Conservation (phyloP, 495 filamentous ascomycete genomes). For the Penicillium cosmopolitanum region DNA sequence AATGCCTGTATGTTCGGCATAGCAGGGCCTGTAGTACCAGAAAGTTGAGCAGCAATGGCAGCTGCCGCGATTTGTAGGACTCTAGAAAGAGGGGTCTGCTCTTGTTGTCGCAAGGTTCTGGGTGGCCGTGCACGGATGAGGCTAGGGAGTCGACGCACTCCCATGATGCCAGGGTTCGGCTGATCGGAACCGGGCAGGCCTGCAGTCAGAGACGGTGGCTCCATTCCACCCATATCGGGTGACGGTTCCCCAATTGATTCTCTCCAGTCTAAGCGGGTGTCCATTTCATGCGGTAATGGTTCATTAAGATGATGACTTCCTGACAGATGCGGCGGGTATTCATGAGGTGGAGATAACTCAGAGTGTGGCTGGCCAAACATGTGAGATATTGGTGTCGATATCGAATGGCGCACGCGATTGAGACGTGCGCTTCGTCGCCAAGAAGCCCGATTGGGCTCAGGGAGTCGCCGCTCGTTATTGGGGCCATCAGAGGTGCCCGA, state of each 20-base stretch:
- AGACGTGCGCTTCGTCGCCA: slow-evolving; percentile 51
- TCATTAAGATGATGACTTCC: slow-evolving; percentile 13
- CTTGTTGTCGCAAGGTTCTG: slow-evolving; percentile 54
- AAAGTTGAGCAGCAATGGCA: slow-evolving; percentile 63
- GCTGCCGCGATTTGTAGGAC: slow-evolving; percentile 63
- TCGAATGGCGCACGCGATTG: slow-evolving; percentile 47
- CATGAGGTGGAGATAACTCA: slow-evolving; percentile 20
- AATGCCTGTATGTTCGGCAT: slow-evolving; percentile 62
- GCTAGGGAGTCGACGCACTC: slow-evolving; percentile 45
- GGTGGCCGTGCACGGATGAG: slow-evolving; percentile 53
- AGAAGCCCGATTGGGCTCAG: slow-evolving; percentile 41
- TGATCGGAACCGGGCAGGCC: slow-evolving; percentile 28
- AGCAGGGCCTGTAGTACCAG: slow-evolving; percentile 55
- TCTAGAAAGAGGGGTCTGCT: slow-evolving; percentile 60
- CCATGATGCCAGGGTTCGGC: slow-evolving; percentile 29
- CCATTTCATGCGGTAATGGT: slow-evolving; percentile 37
- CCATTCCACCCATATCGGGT: slow-evolving; percentile 50
- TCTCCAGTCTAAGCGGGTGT: slow-evolving; percentile 47
- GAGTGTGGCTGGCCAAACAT: slow-evolving; percentile 48
- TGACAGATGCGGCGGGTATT: slow-evolving; percentile 8
- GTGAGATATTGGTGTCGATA: slow-evolving; percentile 49
- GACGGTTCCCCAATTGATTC: slow-evolving; percentile 38
- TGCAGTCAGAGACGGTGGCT: slow-evolving; percentile 32
- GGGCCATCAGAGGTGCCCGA: slow-evolving; percentile 33
- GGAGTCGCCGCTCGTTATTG: slow-evolving; percentile 24